These are phyloP conservation scores for Forsythia viridissima DNA, from an alignment of 257 asterid genomes.

Conservation along the genomic window DNA sequence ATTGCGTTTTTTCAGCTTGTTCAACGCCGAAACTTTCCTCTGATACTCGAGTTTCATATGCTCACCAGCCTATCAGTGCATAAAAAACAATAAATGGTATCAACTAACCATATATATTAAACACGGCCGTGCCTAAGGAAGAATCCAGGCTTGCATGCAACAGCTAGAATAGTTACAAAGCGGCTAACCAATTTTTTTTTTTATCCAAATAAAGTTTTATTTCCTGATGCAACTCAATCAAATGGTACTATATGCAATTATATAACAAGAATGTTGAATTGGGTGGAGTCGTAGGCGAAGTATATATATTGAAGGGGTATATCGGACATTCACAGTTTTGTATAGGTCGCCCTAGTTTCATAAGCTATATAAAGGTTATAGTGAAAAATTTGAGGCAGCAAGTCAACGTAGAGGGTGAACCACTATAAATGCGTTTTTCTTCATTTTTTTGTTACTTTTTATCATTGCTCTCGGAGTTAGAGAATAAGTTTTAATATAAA, in stretches of 20 bases:
- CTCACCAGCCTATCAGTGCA: slow-evolving; percentile 68
- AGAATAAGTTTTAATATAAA: too few species aligned
- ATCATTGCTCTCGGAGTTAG: too few species aligned
- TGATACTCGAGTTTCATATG: slow-evolving; percentile 87
- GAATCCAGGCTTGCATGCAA: not conserved
- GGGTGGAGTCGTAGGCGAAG: not conserved
- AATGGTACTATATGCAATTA: not conserved
- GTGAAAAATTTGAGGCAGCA: too few species aligned
- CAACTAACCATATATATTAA: not conserved
- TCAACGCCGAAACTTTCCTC: slow-evolving; percentile 68
- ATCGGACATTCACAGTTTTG: too few species aligned
- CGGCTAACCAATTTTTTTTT: not conserved
- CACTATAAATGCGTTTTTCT: too few species aligned
- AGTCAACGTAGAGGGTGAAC: too few species aligned
- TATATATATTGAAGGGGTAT: too few species aligned
- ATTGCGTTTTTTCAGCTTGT: slow-evolving; percentile 74
- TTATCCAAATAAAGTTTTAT: too few species aligned
- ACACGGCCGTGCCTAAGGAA: not conserved
- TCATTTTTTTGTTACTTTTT: too few species aligned
- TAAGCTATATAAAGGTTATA: not conserved
- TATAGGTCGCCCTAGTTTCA: not conserved
- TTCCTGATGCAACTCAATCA: not conserved
- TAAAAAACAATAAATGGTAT: not conserved
- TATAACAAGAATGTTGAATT: not conserved
- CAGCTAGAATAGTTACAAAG: not conserved